Percentiles rank a stretch among this genome's conserved stretches.
These are phyloP conservation scores for Ascocoryne sarcoides DNA, from an alignment of 2,329 filamentous ascomycete genomes.

Conservation along the genomic window DNA sequence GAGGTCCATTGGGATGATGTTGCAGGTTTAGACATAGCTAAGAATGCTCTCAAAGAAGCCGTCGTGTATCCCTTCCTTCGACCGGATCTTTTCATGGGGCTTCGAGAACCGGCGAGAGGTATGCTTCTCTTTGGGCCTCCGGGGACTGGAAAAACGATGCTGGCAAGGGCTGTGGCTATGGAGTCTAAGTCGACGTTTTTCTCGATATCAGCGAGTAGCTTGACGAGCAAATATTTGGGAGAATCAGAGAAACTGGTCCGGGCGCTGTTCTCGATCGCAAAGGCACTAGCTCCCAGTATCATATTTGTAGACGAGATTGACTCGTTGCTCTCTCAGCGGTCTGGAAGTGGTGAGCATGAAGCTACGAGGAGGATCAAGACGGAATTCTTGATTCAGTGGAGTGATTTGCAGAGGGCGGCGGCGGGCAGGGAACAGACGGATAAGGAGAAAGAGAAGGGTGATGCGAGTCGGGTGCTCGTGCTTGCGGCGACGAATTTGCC, in stretches of 20 bases:
- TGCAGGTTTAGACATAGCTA: constrained; percentile 81
- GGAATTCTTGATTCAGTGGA: constrained; percentile 97
- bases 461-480: constrained; percentile 82
- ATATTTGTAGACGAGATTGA: constrained; percentile 99
- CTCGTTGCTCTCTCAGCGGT: constrained; percentile 76
- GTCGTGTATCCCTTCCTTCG: constrained; percentile 96
- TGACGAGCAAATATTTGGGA: constrained; percentile 93
- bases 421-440: constrained; percentile 67
- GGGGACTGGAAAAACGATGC: constrained; percentile 98
- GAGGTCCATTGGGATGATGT: constrained; percentile 94
- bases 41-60: constrained; percentile 85
- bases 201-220: constrained; percentile 86
- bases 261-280: constrained; percentile 84
- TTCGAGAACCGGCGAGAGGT: constrained; percentile 85
- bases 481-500: constrained; percentile 92
- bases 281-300: constrained; percentile 82
- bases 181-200: constrained; percentile 95
- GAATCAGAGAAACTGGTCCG: constrained; percentile 95
- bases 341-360: constrained; percentile 81
- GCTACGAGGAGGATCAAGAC: constrained; percentile 92
- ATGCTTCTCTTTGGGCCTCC: constrained; percentile 96
- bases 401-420: constrained; percentile 82
- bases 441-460: constrained; percentile 62
- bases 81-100: constrained; percentile 89
- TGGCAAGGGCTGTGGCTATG: constrained; percentile 87